Evolutionary conservation across 768 basidiomycete species (phyloP), one percentile per base, ranked within the genome.

Genomic region (Boletales sp.): DNA sequence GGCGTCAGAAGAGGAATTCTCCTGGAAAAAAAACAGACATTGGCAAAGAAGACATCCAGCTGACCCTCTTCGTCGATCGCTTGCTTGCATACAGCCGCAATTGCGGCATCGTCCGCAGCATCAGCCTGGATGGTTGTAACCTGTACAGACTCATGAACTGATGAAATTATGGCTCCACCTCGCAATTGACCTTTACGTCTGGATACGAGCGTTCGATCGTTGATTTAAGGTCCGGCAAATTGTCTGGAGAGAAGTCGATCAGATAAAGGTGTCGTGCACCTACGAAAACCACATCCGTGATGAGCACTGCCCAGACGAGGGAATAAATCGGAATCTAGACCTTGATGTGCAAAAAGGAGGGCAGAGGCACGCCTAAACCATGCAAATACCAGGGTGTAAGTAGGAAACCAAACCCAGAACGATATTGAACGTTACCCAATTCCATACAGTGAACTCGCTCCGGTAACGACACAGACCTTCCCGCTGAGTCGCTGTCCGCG

Each of bases 41-140:
- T 97, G 31, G 94, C 94, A 64, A 94, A 97, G 76, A 97, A 97
- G 55, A 94, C 84, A 57, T 97, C 94, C 12, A 97, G 74, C 51
- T 82, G 78, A 9, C 93, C 92, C 63, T 94, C 86, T 52, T 97
- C 92, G 38, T 78, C 69, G 30, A 92, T 60, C 3, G 87, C 90
- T 50, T 74, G 82, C 49, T 84, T 71, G 65, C 93, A 92, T 2
- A 93, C 65, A 7, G 68, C 70, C 18, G 79, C 73, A 48, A 97
- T 84, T 10, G 84, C 78, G 12, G 68, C 57, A 46, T 92, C 85
- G 61, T 91, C 83, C 17, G 92, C 84, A 13, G 93, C 94, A 64
- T 97, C 94, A 13, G 81, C 93, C 62, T 84, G 80, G 31, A 86
- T 60, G 11, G 74, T 78, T 2, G 89, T 89, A n/a, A 84, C 84